phyloP scores from a whole-genome alignment of 805 yeast species.

The Novakomyces olei region DNA sequence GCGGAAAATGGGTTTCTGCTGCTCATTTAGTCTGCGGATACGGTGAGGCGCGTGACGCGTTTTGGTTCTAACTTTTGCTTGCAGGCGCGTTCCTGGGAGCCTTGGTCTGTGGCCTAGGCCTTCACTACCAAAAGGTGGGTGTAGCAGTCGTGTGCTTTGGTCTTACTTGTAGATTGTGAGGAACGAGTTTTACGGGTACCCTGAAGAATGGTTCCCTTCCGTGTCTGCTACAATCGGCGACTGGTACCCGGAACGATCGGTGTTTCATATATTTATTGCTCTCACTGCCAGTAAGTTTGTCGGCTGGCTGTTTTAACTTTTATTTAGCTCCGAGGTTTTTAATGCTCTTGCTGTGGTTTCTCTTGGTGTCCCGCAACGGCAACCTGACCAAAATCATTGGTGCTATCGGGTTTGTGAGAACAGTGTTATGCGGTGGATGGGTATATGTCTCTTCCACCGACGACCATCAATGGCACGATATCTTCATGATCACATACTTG shows the following conservation, averaged over 20 bases:
- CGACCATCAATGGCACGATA: slow-evolving; percentile 88
- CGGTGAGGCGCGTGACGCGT: too few species aligned
- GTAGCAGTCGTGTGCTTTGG: too few species aligned
- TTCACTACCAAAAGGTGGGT: too few species aligned
- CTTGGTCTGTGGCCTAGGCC: too few species aligned
- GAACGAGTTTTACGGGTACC: slow-evolving; percentile 73
- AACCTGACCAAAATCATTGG: slow-evolving; percentile 17
- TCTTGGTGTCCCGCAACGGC: slow-evolving; percentile 13
- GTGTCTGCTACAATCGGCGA: slow-evolving; percentile 96
- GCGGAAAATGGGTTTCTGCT: too few species aligned
- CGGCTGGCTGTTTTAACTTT: slow-evolving; percentile 18
- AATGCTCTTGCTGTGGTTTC: slow-evolving; percentile 8
- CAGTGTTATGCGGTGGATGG: slow-evolving; percentile 97
- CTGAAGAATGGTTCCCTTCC: slow-evolving; percentile 87
- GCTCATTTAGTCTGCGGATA: too few species aligned
- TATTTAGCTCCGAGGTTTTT: slow-evolving; percentile 8
- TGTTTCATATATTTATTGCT: slow-evolving; percentile 81
- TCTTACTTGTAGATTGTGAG: slow-evolving; percentile 64
- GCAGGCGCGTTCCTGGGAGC: too few species aligned
- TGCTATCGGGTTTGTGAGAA: slow-evolving; percentile 56
- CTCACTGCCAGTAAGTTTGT: slow-evolving; percentile 44
- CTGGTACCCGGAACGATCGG: slow-evolving; percentile 81
- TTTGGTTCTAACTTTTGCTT: too few species aligned
- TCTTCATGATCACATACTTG: slow-evolving; percentile 82
- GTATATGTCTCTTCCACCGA: slow-evolving; percentile 92